Percentiles rank a stretch among this genome's conserved stretches.
Evolutionary conservation across 75 land plant species (phyloP).

Genomic region (Pinus taeda): DNA sequence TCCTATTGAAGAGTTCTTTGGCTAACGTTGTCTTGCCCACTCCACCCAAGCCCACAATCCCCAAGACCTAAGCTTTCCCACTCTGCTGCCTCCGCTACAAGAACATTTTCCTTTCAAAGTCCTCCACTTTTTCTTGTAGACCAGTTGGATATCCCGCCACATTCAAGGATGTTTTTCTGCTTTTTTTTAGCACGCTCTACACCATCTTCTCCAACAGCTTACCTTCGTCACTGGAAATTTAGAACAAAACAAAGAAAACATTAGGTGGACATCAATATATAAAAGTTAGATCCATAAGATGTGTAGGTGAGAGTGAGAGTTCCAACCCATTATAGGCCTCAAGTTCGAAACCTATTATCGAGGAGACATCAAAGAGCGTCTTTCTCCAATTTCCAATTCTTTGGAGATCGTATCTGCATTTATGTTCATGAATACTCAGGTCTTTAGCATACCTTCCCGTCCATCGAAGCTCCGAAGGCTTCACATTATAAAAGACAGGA

Average conservation of each 20-base stretch:
- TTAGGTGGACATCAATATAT: background rate
- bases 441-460: background rate
- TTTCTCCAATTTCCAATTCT: background rate
- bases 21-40: background rate
- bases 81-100: background rate
- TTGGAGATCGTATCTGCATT: background rate
- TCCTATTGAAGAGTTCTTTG: background rate
- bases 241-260: background rate
- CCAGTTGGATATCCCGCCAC: background rate
- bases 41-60: constrained; percentile 6
- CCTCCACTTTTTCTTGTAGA: background rate
- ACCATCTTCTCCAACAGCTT: background rate
- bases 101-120: background rate
- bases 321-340: background rate
- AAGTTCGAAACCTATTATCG: background rate
- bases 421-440: background rate
- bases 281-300: background rate
- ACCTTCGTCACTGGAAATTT: background rate
- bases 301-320: background rate
- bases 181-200: background rate
- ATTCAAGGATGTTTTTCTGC: background rate
- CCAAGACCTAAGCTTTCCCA: background rate
- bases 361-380: background rate
- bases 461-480: background rate
- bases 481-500: background rate